These are phyloP conservation scores for Plasmodium ovale DNA, from an alignment of 169 alveolate species.

Conservation along the genomic window DNA sequence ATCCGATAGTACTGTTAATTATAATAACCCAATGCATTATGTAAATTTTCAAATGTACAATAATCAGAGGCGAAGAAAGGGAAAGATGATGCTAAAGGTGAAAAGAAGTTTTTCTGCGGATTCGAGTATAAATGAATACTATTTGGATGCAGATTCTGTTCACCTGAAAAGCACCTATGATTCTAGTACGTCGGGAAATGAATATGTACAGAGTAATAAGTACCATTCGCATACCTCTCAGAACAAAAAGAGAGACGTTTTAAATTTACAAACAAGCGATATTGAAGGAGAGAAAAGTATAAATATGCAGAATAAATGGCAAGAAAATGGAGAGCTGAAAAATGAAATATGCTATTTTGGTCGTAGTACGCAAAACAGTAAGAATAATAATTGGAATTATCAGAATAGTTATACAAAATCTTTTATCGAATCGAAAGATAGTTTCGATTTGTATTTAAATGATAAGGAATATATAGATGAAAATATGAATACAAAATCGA, in stretches of 20 bases:
- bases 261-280: constrained; percentile 2
- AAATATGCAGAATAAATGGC: neutral
- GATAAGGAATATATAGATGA: constrained; percentile 19
- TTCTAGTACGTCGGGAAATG: constrained; percentile 2
- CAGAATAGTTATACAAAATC: neutral
- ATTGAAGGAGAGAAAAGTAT: neutral
- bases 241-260: neutral
- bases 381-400: constrained; percentile 12
- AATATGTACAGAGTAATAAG: neutral
- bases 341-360: neutral
- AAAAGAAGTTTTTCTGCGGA: constrained; percentile 43
- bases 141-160: neutral
- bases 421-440: neutral
- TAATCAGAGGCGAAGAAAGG: neutral
- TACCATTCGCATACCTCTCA: neutral
- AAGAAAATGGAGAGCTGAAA: neutral
- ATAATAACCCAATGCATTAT: neutral
- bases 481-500: constrained; percentile 22
- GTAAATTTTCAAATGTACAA: neutral
- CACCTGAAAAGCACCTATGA: constrained; percentile 6
- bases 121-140: constrained; percentile 52
- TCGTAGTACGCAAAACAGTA: neutral
- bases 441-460: constrained; percentile 14
- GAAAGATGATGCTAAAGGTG: neutral
- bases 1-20: constrained; percentile 12